These are phyloP conservation scores for Croton laevigatus DNA, from an alignment of 441 rosid species.

Conservation along the genomic window DNA sequence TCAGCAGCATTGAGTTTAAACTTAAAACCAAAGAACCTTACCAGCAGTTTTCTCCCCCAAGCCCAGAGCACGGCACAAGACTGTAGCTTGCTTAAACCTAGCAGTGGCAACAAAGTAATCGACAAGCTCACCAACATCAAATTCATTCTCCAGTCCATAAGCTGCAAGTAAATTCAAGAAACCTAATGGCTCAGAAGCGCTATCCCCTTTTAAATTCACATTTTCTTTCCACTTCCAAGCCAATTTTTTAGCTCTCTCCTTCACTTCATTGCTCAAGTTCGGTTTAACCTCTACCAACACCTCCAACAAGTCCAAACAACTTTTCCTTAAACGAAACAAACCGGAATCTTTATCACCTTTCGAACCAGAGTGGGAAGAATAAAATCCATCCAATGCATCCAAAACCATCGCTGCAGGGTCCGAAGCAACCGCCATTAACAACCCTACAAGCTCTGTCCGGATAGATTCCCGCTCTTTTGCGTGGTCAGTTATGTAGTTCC, in stretches of 20 bases:
- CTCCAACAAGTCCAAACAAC: slow-evolving; percentile 55
- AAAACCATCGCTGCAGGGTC: slow-evolving; percentile 53
- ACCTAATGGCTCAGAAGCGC: slow-evolving; percentile 45
- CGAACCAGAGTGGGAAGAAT: slow-evolving; percentile 7
- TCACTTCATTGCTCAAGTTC: slow-evolving; percentile 37
- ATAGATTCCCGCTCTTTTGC: slow-evolving; percentile 33
- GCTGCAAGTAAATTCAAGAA: slow-evolving; percentile 58
- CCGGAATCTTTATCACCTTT: slow-evolving; percentile 29
- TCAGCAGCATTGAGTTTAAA: slow-evolving; percentile 1
- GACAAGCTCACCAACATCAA: slow-evolving; percentile 44
- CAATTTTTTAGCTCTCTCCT: slow-evolving; percentile 54
- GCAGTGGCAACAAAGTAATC: slow-evolving; percentile 41
- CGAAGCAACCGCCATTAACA: slow-evolving; percentile 38
- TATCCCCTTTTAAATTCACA: slow-evolving; percentile 27
- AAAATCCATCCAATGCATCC: slow-evolving; percentile 65
- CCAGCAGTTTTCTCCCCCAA: slow-evolving; percentile 45
- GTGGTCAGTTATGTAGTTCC: slow-evolving; percentile 36
- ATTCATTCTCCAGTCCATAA: slow-evolving; percentile 43
- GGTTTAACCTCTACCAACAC: slow-evolving; percentile 38
- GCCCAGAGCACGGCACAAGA: slow-evolving; percentile 44
- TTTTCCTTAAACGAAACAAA: slow-evolving; percentile 33
- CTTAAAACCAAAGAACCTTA: slow-evolving; percentile 21
- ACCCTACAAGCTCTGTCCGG: slow-evolving; percentile 39
- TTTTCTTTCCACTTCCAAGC: slow-evolving; percentile 60
- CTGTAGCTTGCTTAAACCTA: slow-evolving; percentile 35